phyloP scores from a whole-genome alignment of 2,329 filamentous ascomycete genomes.

The Colletotrichum plurivorum region DNA sequence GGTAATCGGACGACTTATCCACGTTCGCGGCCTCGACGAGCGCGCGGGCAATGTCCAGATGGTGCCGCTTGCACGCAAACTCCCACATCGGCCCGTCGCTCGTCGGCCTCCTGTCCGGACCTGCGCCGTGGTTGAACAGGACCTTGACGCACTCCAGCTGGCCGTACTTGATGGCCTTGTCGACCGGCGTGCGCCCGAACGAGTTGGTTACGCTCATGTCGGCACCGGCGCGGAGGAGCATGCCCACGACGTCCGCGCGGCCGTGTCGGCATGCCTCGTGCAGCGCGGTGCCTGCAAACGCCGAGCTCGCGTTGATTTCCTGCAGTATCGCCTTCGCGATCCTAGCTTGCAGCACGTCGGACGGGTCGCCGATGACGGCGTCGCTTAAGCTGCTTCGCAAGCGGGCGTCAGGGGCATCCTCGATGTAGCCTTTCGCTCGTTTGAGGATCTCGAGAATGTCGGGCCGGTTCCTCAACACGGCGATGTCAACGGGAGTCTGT shows the following conservation, averaged over 20 bases:
- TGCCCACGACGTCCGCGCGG: slow-evolving; percentile 3
- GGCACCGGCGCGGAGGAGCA: slow-evolving; percentile 10
- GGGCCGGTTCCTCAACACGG: neutral
- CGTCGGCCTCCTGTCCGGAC: neutral
- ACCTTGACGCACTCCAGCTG: slow-evolving; percentile 8
- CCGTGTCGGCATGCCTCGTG: slow-evolving; percentile 1
- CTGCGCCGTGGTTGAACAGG: neutral
- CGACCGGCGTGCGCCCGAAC: slow-evolving; percentile 5
- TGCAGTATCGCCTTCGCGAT: neutral
- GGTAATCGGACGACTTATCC: slow-evolving; percentile 1
- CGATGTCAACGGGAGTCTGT: slow-evolving; percentile 8
- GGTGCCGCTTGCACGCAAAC: neutral
- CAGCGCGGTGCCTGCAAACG: slow-evolving; percentile 5
- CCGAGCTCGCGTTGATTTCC: neutral
- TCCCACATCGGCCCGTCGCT: slow-evolving; percentile 7
- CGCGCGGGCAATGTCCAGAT: slow-evolving; percentile 1
- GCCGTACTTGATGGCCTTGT: slow-evolving; percentile 9
- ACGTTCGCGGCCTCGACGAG: slow-evolving; percentile 16
- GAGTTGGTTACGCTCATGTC: slow-evolving; percentile 8
- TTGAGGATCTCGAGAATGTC: slow-evolving; percentile 3
- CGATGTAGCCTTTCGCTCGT: neutral
- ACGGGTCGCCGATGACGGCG: slow-evolving; percentile 7
- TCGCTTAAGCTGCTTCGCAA: slow-evolving; percentile 1
- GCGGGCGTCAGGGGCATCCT: neutral
- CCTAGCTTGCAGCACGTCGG: neutral